These are phyloP conservation scores for Botrytis deweyae DNA, from an alignment of 2,329 filamentous ascomycete species.

Conservation along the genomic window DNA sequence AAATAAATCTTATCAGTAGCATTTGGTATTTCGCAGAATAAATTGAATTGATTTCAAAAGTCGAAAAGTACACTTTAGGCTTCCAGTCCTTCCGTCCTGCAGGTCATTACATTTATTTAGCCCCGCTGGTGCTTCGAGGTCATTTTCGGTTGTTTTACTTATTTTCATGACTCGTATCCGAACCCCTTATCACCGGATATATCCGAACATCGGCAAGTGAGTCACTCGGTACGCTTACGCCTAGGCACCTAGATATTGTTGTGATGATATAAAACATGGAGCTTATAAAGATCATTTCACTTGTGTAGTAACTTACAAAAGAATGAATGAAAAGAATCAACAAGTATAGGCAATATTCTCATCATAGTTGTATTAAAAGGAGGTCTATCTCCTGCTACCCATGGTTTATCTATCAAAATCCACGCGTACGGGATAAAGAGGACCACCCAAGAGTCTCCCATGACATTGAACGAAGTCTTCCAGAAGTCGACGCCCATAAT, in stretches of 20 bases:
- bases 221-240: not conserved
- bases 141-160: not conserved
- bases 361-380: not conserved
- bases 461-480: not conserved
- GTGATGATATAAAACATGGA: not conserved
- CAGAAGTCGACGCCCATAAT: not conserved
- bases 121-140: not conserved
- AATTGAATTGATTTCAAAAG: not conserved
- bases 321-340: not conserved
- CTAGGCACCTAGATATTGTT: no score
- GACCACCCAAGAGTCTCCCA: not conserved
- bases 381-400: not conserved
- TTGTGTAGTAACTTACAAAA: not conserved
- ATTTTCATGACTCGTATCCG: not conserved
- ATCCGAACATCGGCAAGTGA: not conserved
- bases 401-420: not conserved
- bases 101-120: not conserved
- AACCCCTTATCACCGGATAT: not conserved
- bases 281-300: not conserved
- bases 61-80: not conserved
- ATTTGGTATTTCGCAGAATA: not conserved
- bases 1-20: rapidly evolving
- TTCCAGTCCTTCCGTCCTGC: not conserved
- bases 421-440: not conserved
- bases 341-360: not conserved